A percentile compares a stretch with the other conserved stretches of the same genome.
phyloP scores from a whole-genome alignment of 2,329 filamentous ascomycete species.

The Botryotinia calthae region DNA sequence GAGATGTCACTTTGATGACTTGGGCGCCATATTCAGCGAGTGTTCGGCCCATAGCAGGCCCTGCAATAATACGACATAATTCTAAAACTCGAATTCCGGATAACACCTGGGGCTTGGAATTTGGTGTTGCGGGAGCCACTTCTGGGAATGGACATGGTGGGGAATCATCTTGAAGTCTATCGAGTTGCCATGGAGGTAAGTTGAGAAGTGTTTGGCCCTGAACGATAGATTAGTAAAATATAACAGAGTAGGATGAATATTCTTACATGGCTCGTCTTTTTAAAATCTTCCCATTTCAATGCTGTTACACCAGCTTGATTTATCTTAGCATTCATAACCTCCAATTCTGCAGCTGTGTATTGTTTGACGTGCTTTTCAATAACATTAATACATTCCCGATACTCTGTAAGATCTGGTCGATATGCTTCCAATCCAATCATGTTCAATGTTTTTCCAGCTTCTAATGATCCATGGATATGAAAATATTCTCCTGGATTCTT shows the following conservation, averaged over 20 bases:
- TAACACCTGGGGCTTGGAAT: slow-evolving; percentile 39
- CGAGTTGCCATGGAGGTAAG: slow-evolving; percentile 48
- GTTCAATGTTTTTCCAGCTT: slow-evolving; percentile 64
- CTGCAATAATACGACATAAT: slow-evolving; percentile 72
- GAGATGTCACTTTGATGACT: slow-evolving; percentile 69
- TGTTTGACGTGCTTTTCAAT: slow-evolving; percentile 59
- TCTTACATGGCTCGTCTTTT: slow-evolving; percentile 53
- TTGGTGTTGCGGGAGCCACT: slow-evolving; percentile 32
- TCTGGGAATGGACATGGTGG: slow-evolving; percentile 43
- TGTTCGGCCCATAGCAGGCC: slow-evolving; percentile 67
- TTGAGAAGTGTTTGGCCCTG: slow-evolving; percentile 43
- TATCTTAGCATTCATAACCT: slow-evolving; percentile 53
- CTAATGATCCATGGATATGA: slow-evolving; percentile 72
- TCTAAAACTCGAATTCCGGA: slow-evolving; percentile 70
- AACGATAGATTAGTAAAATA: neutral
- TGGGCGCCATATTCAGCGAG: slow-evolving; percentile 74
- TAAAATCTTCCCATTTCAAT: slow-evolving; percentile 58
- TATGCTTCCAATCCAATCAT: slow-evolving; percentile 68
- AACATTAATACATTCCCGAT: slow-evolving; percentile 54
- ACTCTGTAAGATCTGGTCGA: slow-evolving; percentile 58
- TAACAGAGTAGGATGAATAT: neutral
- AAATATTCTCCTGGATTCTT: slow-evolving; percentile 66
- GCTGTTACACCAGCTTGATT: slow-evolving; percentile 60
- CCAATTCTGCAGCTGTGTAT: slow-evolving; percentile 55
- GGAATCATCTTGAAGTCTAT: slow-evolving; percentile 45